These are phyloP conservation scores for Amphichorda felina DNA, from an alignment of 2,329 filamentous ascomycete genomes.

Conservation along the genomic window DNA sequence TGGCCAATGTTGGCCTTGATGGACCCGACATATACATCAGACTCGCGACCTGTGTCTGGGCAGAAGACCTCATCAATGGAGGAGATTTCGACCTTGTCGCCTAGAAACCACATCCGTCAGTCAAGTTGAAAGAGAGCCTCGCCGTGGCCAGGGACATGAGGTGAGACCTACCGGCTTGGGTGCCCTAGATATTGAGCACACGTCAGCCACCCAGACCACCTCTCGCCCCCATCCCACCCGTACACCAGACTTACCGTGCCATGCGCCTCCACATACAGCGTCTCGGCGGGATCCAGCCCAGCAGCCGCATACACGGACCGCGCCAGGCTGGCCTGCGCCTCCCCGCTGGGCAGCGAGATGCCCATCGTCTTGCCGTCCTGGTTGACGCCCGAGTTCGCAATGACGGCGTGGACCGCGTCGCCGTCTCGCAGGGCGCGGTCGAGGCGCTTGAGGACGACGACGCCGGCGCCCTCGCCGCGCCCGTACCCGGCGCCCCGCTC, in stretches of 20 bases:
- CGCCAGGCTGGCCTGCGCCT: slow-evolving; percentile 17
- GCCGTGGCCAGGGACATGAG: too few species aligned
- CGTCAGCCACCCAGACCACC: too few species aligned
- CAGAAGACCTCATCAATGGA: too few species aligned
- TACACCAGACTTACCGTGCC: slow-evolving; percentile 23
- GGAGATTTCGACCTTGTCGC: too few species aligned
- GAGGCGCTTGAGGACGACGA: slow-evolving; percentile 33
- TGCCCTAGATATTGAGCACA: slow-evolving; percentile 9
- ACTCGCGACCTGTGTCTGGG: too few species aligned
- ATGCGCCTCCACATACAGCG: slow-evolving; percentile 23
- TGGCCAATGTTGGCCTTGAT: slow-evolving; percentile 28
- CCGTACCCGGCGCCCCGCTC: slow-evolving; percentile 28
- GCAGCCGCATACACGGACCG: slow-evolving; percentile 13
- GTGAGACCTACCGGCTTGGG: slow-evolving; percentile 6
- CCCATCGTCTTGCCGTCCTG: slow-evolving; percentile 10
- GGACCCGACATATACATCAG: slow-evolving; percentile 3
- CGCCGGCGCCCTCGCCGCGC: slow-evolving; percentile 37
- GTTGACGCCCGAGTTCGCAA: slow-evolving; percentile 11
- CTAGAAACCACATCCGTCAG: too few species aligned
- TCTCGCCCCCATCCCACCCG: too few species aligned
- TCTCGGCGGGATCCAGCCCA: slow-evolving; percentile 10
- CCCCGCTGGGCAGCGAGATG: slow-evolving; percentile 23
- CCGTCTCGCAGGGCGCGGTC: slow-evolving; percentile 24
- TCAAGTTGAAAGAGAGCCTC: too few species aligned
- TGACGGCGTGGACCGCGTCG: slow-evolving; percentile 12